Conservation (phyloP, 148 eudicot species). For the Beta vulgaris region DNA sequence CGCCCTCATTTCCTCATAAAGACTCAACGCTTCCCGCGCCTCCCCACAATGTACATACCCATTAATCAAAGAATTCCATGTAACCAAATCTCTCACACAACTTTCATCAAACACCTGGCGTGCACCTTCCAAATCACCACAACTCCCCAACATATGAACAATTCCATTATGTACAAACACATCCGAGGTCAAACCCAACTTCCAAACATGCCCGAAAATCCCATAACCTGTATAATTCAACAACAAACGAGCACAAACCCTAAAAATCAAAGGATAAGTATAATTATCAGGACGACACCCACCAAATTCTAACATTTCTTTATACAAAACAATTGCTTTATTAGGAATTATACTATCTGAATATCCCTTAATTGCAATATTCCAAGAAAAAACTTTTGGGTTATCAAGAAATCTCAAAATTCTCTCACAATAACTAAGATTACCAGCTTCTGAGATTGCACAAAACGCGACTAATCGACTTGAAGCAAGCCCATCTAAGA, state of each 20-base stretch:
- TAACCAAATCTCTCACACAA: constrained; percentile 55
- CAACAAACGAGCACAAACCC: constrained; percentile 37
- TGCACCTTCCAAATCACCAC: constrained; percentile 41
- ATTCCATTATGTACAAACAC: constrained; percentile 51
- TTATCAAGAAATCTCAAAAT: constrained; percentile 30
- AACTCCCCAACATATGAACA: constrained; percentile 45
- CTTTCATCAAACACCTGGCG: constrained; percentile 59
- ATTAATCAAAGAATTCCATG: constrained; percentile 59
- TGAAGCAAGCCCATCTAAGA: constrained; percentile 43
- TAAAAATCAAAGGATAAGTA: constrained; percentile 52
- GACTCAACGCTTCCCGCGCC: constrained; percentile 34
- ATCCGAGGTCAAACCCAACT: constrained; percentile 48
- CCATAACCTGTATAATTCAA: constrained; percentile 34
- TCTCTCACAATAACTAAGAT: constrained; percentile 35
- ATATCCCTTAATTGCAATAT: constrained; percentile 44
- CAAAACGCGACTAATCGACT: constrained; percentile 61
- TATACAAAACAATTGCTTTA: constrained; percentile 38
- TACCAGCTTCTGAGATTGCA: constrained; percentile 46
- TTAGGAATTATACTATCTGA: constrained; percentile 31
- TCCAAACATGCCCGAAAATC: constrained; percentile 52
- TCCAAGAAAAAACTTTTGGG: constrained; percentile 51
- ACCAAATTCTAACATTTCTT: constrained; percentile 34
- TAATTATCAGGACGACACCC: constrained; percentile 43
- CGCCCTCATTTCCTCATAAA: constrained; percentile 46
- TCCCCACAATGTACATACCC: constrained; percentile 53